These are phyloP conservation scores for Trapa incisa DNA, from an alignment of 345 rosid genomes.

Conservation along the genomic window DNA sequence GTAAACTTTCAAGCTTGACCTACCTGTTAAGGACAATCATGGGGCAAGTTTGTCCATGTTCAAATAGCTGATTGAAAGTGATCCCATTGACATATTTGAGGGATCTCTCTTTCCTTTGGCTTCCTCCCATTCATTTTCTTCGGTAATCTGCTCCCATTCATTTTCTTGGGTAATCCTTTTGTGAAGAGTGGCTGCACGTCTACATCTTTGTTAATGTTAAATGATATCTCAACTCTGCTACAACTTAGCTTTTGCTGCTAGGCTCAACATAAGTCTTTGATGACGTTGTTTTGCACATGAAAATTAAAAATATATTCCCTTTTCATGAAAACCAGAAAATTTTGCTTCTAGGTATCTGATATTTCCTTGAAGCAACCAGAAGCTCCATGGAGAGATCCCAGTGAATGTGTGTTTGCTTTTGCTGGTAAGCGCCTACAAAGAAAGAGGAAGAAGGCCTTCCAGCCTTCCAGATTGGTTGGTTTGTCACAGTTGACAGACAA, in stretches of 20 bases:
- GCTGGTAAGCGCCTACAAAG: neutral
- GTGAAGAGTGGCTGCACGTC: too few species aligned
- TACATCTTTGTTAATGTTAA: too few species aligned
- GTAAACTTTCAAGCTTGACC: neutral
- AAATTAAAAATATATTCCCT: conserved; percentile 2
- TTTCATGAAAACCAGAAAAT: neutral
- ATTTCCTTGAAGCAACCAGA: neutral
- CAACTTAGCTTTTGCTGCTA: too few species aligned
- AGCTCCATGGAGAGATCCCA: neutral
- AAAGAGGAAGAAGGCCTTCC: neutral
- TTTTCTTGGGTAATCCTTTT: too few species aligned
- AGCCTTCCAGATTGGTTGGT: neutral
- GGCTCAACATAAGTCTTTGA: too few species aligned
- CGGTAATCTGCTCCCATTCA: too few species aligned
- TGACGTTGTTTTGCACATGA: neutral
- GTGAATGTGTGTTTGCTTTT: neutral
- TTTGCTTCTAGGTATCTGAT: neutral
- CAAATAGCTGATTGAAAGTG: neutral
- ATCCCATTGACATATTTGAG: too few species aligned
- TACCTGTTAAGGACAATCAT: neutral
- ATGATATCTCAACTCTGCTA: too few species aligned
- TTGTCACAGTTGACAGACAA: neutral
- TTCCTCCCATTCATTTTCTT: too few species aligned
- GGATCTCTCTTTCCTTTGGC: too few species aligned
- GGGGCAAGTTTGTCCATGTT: neutral